Conservation (phyloP, 495 filamentous ascomycete genomes). For the Niebla homalea region DNA sequence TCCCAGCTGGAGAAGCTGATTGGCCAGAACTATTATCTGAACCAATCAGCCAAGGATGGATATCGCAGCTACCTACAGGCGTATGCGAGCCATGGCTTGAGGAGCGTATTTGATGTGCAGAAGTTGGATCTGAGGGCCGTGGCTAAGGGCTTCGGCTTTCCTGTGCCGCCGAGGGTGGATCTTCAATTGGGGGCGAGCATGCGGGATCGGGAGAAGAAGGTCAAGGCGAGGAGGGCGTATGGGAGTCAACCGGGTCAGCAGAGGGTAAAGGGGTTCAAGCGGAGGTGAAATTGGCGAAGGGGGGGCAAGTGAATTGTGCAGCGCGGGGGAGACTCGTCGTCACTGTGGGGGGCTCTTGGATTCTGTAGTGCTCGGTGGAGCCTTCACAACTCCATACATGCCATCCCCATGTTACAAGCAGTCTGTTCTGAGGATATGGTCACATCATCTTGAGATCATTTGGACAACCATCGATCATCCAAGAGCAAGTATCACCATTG, state of each 20-base stretch:
- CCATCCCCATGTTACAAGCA: too few species aligned
- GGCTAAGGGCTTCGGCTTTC: constrained; percentile 86
- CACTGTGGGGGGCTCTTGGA: too few species aligned
- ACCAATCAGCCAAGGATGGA: constrained; percentile 58
- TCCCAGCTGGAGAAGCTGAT: constrained; percentile 88
- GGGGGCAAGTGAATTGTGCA: too few species aligned
- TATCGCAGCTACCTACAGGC: constrained; percentile 83
- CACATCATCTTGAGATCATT: too few species aligned
- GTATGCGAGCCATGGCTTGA: constrained; percentile 80
- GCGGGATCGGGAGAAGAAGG: constrained; percentile 71
- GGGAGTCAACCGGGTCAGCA: constrained; percentile 50
- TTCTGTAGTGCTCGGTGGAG: too few species aligned
- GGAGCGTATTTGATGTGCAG: constrained; percentile 84
- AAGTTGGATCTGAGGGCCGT: constrained; percentile 89
- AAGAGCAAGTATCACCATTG: too few species aligned
- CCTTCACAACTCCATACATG: too few species aligned
- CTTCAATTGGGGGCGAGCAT: constrained; percentile 78
- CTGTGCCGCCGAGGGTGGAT: constrained; percentile 79
- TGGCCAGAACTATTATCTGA: constrained; percentile 87
- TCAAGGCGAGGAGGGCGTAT: constrained; percentile 60
- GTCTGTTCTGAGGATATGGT: too few species aligned
- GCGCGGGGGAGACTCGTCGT: too few species aligned
- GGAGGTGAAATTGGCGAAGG: too few species aligned
- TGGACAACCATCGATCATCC: too few species aligned
- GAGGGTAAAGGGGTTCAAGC: too few species aligned